These are phyloP conservation scores for Ceratocystis variospora DNA, from an alignment of 2,329 filamentous ascomycete genomes.

Conservation along the genomic window DNA sequence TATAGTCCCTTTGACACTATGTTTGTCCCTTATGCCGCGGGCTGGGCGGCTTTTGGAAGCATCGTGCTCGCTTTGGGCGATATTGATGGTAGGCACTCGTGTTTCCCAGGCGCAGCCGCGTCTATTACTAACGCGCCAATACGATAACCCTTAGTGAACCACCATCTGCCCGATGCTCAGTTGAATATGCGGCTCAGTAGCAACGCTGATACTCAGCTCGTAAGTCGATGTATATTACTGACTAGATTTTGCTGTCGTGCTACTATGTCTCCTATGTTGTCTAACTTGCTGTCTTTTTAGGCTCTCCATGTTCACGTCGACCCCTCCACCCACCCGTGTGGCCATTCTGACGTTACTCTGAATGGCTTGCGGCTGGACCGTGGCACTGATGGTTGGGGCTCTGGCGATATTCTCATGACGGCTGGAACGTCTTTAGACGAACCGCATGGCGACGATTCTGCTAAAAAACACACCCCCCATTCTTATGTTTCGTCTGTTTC, in stretches of 20 bases:
- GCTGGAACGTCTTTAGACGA: not conserved
- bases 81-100: not conserved
- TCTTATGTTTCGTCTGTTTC: constrained; percentile 5
- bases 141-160: not conserved
- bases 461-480: not conserved
- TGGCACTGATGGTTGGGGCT: constrained; percentile 8
- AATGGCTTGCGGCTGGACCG: constrained; percentile 12
- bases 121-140: not conserved
- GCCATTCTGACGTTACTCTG: constrained; percentile 14
- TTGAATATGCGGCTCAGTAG: constrained; percentile 17
- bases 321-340: constrained; percentile 12
- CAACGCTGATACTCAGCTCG: constrained; percentile 15
- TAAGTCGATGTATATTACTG: constrained; percentile 13
- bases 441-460: not conserved
- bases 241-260: not conserved
- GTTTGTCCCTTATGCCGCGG: not conserved
- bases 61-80: not conserved
- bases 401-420: constrained; percentile 12
- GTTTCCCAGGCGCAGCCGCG: not conserved
- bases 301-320: constrained; percentile 14
- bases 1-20: not conserved
- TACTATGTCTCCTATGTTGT: not conserved
- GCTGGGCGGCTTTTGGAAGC: not conserved
- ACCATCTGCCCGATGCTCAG: constrained; percentile 16
- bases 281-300: constrained; percentile 1